A percentile compares a stretch with the other conserved stretches of the same genome.
Conservation (phyloP, 768 basidiomycete species). For the Suillus placidus region DNA sequence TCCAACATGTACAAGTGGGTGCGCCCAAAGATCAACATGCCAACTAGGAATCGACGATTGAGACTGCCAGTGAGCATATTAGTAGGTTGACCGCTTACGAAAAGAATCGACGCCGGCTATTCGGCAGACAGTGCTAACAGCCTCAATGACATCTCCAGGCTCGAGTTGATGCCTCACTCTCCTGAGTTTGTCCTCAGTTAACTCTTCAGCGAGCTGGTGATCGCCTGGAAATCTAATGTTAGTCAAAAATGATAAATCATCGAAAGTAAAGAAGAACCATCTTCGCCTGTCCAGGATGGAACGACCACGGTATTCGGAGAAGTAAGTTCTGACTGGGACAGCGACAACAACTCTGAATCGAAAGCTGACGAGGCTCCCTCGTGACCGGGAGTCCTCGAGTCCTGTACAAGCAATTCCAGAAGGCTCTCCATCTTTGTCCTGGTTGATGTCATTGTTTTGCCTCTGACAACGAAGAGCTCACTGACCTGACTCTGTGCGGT, state of each 20-base stretch:
- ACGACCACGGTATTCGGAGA: background rate
- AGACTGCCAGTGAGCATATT: conserved; percentile 2
- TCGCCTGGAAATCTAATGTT: conserved; percentile 34
- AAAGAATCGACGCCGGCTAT: conserved; percentile 91
- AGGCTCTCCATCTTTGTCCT: conserved; percentile 82
- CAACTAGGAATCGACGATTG: conserved; percentile 46
- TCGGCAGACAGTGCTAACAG: conserved; percentile 81
- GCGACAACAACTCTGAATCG: background rate
- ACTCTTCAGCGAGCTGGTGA: conserved; percentile 70
- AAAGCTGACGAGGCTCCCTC: background rate
- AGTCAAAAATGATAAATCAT: background rate
- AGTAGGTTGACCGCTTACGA: conserved; percentile 51
- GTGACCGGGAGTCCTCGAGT: background rate
- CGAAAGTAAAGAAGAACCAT: background rate
- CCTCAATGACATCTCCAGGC: conserved; percentile 88
- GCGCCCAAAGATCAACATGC: conserved; percentile 83
- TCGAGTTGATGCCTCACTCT: conserved; percentile 85
- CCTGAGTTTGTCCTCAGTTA: conserved; percentile 87
- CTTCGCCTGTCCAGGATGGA: background rate
- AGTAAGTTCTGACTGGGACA: conserved; percentile 2
- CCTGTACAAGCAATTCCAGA: conserved; percentile 36
- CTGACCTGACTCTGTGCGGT: conserved; percentile 80
- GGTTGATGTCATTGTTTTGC: background rate
- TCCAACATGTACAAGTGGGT: conserved; percentile 90
- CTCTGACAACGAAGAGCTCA: background rate